Conservation (phyloP, 2,329 filamentous ascomycete genomes). For the Aspergillus sp. region DNA sequence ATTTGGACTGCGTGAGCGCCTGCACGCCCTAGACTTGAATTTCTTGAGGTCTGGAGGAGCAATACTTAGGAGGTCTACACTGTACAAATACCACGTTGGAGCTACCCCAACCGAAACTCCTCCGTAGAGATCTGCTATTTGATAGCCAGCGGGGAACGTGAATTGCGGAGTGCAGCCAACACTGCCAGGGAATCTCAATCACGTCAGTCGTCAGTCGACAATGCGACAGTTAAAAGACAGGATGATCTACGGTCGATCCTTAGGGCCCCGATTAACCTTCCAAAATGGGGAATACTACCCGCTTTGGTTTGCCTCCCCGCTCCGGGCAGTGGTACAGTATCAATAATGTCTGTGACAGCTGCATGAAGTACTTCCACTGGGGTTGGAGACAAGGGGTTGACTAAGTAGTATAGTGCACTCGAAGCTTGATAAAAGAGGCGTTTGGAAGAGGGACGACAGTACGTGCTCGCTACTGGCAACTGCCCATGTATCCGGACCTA, state of each 20-base stretch:
- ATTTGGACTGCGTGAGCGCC: no score
- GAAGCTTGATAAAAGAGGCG: no score
- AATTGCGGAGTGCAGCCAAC: background rate
- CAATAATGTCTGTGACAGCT: background rate
- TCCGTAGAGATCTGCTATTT: background rate
- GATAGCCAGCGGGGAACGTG: background rate
- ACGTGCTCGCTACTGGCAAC: no score
- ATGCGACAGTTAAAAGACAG: background rate
- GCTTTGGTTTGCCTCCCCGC: background rate
- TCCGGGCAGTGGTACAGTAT: background rate
- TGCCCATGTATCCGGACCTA: no score
- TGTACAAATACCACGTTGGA: background rate
- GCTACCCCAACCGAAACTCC: background rate
- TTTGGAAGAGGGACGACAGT: no score
- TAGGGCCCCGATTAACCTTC: background rate
- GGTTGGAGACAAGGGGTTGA: background rate
- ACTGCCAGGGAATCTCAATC: background rate
- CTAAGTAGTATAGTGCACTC: no score
- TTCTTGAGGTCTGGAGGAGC: no score
- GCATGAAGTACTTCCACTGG: background rate
- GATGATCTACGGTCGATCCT: conserved; percentile 7
- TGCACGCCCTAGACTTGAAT: no score
- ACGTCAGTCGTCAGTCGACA: background rate
- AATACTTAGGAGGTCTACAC: no score
- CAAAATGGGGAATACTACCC: background rate